Evolutionary conservation across 805 yeast genomes (phyloP).

Genomic region (Cyberlindnera saturnus): DNA sequence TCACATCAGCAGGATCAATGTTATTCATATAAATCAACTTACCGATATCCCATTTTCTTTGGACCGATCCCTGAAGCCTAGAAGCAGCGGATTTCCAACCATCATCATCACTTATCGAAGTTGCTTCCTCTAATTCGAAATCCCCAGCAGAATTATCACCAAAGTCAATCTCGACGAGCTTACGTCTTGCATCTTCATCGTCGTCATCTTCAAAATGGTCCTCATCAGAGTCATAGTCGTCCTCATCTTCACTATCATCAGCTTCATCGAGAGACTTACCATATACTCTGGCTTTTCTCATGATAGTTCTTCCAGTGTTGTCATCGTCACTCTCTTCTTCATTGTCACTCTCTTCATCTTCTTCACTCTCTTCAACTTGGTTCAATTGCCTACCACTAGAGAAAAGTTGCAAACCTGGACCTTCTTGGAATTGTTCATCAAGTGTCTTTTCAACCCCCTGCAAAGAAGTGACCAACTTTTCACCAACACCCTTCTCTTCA

Average conservation of each 20-base stretch:
- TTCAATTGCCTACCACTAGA: constrained; percentile 50
- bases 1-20: constrained; percentile 65
- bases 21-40: constrained; percentile 76
- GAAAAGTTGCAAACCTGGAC: constrained; percentile 73
- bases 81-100: constrained; percentile 47
- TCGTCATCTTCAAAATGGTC: constrained; percentile 30
- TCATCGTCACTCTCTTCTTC: constrained; percentile 24
- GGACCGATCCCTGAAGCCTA: constrained; percentile 46
- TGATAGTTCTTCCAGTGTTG: constrained; percentile 55
- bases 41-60: constrained; percentile 70
- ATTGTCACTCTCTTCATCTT: constrained; percentile 30
- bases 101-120: constrained; percentile 39
- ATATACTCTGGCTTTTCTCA: constrained; percentile 58
- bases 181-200: constrained; percentile 34
- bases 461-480: constrained; percentile 72
- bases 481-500: constrained; percentile 77
- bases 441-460: constrained; percentile 63
- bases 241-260: constrained; percentile 38
- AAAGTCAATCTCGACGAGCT: constrained; percentile 44
- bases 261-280: constrained; percentile 44
- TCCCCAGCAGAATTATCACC: constrained; percentile 26
- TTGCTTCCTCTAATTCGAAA: constrained; percentile 47
- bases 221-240: constrained; percentile 37
- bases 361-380: constrained; percentile 35
- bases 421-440: constrained; percentile 49